Conservation (phyloP, 257 asterid species). For the Oldenlandia corymbosa region DNA sequence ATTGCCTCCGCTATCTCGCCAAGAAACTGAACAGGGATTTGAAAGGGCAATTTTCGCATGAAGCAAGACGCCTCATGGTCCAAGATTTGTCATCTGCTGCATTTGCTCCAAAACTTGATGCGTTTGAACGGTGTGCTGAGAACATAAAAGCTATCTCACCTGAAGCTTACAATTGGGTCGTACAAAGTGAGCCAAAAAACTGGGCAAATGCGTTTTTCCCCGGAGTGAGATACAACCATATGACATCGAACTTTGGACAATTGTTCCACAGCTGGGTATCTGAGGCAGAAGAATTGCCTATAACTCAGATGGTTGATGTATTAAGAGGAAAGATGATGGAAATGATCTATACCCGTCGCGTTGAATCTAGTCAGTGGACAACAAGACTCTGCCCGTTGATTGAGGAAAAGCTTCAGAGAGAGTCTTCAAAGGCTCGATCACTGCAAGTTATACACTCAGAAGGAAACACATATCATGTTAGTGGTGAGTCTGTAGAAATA, state of each 20-base stretch:
- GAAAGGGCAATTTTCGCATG: conserved; percentile 91
- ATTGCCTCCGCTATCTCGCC: conserved; percentile 84
- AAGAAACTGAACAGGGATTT: conserved; percentile 90
- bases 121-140: conserved; percentile 55
- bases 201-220: conserved; percentile 86
- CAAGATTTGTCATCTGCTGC: conserved; percentile 96
- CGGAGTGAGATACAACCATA: conserved; percentile 79
- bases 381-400: conserved; percentile 67
- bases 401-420: conserved; percentile 84
- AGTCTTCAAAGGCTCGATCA: conserved; percentile 51
- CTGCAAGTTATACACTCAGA: conserved; percentile 41
- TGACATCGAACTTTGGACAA: conserved; percentile 90
- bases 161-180: conserved; percentile 91
- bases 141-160: conserved; percentile 90
- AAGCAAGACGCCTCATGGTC: conserved; percentile 94
- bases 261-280: conserved; percentile 89
- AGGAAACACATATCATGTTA: conserved; percentile 67
- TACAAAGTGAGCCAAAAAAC: conserved; percentile 72
- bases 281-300: conserved; percentile 91
- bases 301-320: conserved; percentile 94
- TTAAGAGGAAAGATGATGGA: conserved; percentile 94
- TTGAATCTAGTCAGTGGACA: conserved; percentile 75
- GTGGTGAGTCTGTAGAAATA: conserved; percentile 50
- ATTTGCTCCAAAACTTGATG: conserved; percentile 63
- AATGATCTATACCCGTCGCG: conserved; percentile 61